Conservation (phyloP, 2,329 filamentous ascomycete genomes). For the Dendryphion nanum region DNA sequence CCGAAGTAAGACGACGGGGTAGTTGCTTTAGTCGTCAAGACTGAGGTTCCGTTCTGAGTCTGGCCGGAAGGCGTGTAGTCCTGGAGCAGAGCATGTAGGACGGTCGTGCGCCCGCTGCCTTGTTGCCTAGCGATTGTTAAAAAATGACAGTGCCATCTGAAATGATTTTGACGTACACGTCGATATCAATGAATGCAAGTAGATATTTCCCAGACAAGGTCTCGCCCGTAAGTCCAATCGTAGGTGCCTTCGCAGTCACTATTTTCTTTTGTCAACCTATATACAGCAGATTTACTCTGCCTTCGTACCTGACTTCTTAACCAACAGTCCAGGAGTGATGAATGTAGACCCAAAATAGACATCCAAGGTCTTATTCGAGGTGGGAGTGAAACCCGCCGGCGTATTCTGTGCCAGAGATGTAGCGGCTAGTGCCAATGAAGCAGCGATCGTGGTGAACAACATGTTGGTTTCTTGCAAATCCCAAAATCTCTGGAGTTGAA, state of each 20-base stretch:
- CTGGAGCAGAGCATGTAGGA: conserved; percentile 29
- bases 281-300: background rate
- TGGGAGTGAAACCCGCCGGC: conserved; percentile 22
- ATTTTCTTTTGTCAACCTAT: background rate
- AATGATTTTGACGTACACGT: conserved; percentile 7
- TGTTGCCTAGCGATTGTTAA: background rate
- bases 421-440: conserved; percentile 11
- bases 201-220: conserved; percentile 26
- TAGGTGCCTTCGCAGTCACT: conserved; percentile 19
- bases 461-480: conserved; percentile 2
- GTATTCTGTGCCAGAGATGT: conserved; percentile 18
- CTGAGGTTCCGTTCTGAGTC: conserved; percentile 19
- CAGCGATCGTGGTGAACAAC: conserved; percentile 9
- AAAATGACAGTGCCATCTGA: too few relatives aligned
- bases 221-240: conserved; percentile 22
- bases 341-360: conserved; percentile 30
- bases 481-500: background rate
- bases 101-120: conserved; percentile 13
- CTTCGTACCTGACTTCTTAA: conserved; percentile 26
- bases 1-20: conserved; percentile 28
- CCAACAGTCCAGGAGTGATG: conserved; percentile 25
- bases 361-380: conserved; percentile 22
- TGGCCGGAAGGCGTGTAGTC: conserved; percentile 22
- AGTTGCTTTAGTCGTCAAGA: conserved; percentile 28
- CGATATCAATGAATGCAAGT: conserved; percentile 26